Base-by-base conservation (phyloP, 306 rosid genomes). In the Quillaja saponaria region DNA sequence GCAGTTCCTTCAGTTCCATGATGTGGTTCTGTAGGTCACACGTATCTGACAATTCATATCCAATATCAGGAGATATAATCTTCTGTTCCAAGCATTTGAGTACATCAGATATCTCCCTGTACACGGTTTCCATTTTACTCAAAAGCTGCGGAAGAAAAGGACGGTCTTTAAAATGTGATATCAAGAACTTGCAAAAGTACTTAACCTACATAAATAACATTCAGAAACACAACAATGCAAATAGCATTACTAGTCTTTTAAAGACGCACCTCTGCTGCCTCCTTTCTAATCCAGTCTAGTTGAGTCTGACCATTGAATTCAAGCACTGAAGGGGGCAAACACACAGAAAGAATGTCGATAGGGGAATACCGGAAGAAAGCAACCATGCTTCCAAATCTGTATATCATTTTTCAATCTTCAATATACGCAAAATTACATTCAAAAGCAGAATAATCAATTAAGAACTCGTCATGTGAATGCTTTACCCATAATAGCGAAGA, bases 381-480 rank as follows among this genome's bases (percentile, higher is more conserved):
- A 55, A 94, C 96, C 95, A 82, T 87, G 76, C 83, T 94, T 72
- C 99, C 99, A 47, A 74, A 87, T 90, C 99, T 94, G 88, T 72
- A 50, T 5, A 66, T 34, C 64, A 52, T 58, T 44, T 35, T 54
- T 52, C 63, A 78, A 49, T 44, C 55, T 66, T 67, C 72, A 53
- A 60, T 20, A 59, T 52, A 39, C 56, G 25, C 48, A 74, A 44
- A 18, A 49, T 33, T 41, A 48, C 74, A 64, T 41, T 51, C 18
- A 41, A 59, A 16, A 62, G 42, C 17, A 20, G 44, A 67, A 67
- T 45, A 64, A 19, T 28, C 13, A 44, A 60, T 25, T 39, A 55
- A 46, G 42, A 48, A 41, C 48, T 54, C 12, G 33, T 50, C 21
- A 62, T 12, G 2, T 39, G 25, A 38, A 73, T 77, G 39, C 54